Evolutionary conservation across 306 rosid species (phyloP).

Genomic region (Glycine tomentella): DNA sequence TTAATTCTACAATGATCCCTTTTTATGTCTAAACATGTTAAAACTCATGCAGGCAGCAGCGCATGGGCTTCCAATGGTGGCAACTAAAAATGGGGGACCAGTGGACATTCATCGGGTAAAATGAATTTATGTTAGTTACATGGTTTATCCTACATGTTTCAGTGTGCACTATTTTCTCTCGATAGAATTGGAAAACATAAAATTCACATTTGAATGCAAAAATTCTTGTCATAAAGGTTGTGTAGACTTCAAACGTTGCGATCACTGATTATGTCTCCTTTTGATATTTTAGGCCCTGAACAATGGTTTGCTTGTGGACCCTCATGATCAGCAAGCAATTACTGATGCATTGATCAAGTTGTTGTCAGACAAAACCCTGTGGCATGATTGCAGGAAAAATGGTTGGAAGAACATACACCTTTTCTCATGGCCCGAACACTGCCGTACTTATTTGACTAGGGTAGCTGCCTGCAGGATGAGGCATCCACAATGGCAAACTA

Average conservation of each 20-base stretch:
- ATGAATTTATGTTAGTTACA: conserved; percentile 34
- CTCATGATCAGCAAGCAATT: conserved; percentile 55
- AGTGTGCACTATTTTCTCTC: conserved; percentile 28
- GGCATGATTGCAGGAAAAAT: conserved; percentile 51
- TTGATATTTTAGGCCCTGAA: conserved; percentile 48
- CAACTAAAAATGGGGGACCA: conserved; percentile 93
- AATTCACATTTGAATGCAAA: conserved; percentile 12
- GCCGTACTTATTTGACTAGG: conserved; percentile 49
- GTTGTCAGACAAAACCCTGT: conserved; percentile 49
- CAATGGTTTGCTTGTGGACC: conserved; percentile 54
- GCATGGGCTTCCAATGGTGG: conserved; percentile 94
- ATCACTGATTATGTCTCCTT: conserved; percentile 5
- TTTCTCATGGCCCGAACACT: conserved; percentile 52
- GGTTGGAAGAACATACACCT: conserved; percentile 55
- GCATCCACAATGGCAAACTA: conserved; percentile 55
- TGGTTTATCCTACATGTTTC: background rate
- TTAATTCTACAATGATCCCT: conserved; percentile 3
- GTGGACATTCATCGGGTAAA: conserved; percentile 88
- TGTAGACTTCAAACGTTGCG: conserved; percentile 14
- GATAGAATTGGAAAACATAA: conserved; percentile 4
- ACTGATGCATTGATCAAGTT: conserved; percentile 48
- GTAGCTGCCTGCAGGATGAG: conserved; percentile 53
- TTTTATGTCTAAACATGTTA: conserved; percentile 17
- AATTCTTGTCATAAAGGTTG: conserved; percentile 8
- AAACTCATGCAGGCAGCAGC: conserved; percentile 81